These are phyloP conservation scores for Aspergillus transmontanensis DNA, from an alignment of 2,329 filamentous ascomycete genomes.

Conservation along the genomic window DNA sequence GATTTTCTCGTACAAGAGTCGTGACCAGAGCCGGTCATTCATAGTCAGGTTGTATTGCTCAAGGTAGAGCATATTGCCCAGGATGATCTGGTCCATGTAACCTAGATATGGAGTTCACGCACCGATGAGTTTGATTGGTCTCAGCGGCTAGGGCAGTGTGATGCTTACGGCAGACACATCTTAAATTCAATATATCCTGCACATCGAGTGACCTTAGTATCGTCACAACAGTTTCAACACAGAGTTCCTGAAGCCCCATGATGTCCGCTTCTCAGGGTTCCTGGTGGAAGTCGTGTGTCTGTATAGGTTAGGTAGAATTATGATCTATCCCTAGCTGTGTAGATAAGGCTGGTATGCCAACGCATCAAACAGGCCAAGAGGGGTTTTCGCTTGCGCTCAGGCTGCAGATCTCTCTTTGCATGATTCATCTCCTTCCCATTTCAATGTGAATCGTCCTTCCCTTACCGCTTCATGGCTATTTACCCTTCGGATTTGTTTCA, in stretches of 20 bases:
- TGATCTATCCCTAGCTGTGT: background rate
- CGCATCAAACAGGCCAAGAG: background rate
- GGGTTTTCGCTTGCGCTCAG: background rate
- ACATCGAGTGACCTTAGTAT: background rate
- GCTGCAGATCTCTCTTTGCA: background rate
- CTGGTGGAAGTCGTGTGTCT: background rate
- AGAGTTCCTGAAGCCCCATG: background rate
- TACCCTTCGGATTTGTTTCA: too few species aligned
- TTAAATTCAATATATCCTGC: background rate
- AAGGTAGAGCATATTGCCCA: background rate
- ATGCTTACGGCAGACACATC: slow-evolving; percentile 7
- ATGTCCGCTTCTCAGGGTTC: background rate
- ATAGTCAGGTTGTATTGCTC: background rate
- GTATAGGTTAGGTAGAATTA: too few species aligned
- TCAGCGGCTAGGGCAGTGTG: background rate
- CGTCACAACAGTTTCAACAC: background rate
- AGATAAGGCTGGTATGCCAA: background rate
- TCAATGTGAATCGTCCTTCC: background rate
- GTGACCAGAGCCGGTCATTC: background rate
- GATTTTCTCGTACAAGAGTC: background rate
- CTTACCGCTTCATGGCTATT: background rate
- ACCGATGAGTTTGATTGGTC: background rate
- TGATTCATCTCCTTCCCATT: too few species aligned
- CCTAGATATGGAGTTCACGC: background rate
- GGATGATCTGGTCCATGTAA: background rate